Percentiles rank a stretch among this genome's conserved stretches.
phyloP scores from a whole-genome alignment of 2,329 filamentous ascomycete species.

The Botryotinia calthae region DNA sequence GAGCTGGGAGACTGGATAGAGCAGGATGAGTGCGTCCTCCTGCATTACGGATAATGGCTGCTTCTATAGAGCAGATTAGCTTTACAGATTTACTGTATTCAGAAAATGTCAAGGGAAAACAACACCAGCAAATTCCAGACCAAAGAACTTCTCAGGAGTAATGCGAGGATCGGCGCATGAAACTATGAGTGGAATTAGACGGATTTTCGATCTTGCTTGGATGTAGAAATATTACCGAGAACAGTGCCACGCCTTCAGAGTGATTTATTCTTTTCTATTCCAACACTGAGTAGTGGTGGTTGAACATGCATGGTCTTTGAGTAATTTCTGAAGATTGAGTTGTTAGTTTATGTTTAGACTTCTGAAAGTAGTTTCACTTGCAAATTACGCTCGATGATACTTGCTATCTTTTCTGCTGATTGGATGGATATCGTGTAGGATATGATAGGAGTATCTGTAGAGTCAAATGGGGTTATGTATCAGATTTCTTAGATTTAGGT shows the following conservation, averaged over 20 bases:
- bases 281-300: not conserved
- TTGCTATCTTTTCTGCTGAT: not conserved
- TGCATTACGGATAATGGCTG: constrained; percentile 25
- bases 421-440: not conserved
- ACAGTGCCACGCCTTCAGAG: constrained; percentile 18
- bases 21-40: constrained; percentile 22
- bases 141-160: constrained; percentile 22
- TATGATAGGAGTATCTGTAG: not conserved
- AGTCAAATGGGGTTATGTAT: not conserved
- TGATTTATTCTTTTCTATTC: not conserved
- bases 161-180: constrained; percentile 23
- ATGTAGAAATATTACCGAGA: not conserved
- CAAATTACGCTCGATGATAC: constrained; percentile 2
- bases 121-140: constrained; percentile 22
- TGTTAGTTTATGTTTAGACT: not conserved
- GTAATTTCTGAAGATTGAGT: not conserved
- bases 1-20: constrained; percentile 12
- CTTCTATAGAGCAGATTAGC: constrained; percentile 4
- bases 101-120: not conserved
- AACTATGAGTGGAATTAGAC: not conserved
- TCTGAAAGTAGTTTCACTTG: not conserved
- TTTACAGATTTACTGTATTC: no score
- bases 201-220: no score
- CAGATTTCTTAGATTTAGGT: not conserved
- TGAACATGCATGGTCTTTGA: not conserved